phyloP scores from a whole-genome alignment of 1,139 yeast genomes.

The Yamadazyma friedrichii region DNA sequence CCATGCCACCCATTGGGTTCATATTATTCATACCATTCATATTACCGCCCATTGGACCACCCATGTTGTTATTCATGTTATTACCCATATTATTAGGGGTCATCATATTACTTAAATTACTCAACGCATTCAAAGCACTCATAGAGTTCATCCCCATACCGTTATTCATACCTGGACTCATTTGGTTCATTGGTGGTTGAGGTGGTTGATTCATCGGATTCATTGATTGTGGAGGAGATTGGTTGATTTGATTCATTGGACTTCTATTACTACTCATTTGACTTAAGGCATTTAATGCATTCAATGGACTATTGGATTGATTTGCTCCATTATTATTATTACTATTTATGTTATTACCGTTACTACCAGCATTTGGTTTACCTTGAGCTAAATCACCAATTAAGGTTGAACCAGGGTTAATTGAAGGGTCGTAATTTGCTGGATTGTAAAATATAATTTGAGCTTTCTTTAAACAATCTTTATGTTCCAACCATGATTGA shows the following conservation, averaged over 20 bases:
- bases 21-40: conserved; percentile 1
- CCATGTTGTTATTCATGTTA: conserved; percentile 1
- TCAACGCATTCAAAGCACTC: conserved; percentile 17
- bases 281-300: conserved; percentile 14
- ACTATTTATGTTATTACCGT: too few species aligned
- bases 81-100: conserved; percentile 9
- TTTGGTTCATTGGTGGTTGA: conserved; percentile 5
- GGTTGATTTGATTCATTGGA: conserved; percentile 10
- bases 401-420: conserved; percentile 12
- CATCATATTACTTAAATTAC: conserved; percentile 18
- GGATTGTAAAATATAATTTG: conserved; percentile 67
- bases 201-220: conserved; percentile 4
- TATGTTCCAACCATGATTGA: conserved; percentile 62
- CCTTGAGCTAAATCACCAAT: conserved; percentile 11
- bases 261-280: conserved; percentile 13
- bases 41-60: conserved; percentile 1
- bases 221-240: conserved; percentile 4
- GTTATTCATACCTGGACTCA: conserved; percentile 4
- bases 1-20: conserved; percentile 5
- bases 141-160: conserved; percentile 2
- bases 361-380: conserved; percentile 1
- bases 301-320: conserved; percentile 7
- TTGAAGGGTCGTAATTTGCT: conserved; percentile 41
- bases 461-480: conserved; percentile 48
- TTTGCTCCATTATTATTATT: conserved; percentile 11